A percentile compares a stretch with the other conserved stretches of the same genome.
Conservation (phyloP, 2,329 filamentous ascomycete species). For the Aaosphaeria arxii region DNA sequence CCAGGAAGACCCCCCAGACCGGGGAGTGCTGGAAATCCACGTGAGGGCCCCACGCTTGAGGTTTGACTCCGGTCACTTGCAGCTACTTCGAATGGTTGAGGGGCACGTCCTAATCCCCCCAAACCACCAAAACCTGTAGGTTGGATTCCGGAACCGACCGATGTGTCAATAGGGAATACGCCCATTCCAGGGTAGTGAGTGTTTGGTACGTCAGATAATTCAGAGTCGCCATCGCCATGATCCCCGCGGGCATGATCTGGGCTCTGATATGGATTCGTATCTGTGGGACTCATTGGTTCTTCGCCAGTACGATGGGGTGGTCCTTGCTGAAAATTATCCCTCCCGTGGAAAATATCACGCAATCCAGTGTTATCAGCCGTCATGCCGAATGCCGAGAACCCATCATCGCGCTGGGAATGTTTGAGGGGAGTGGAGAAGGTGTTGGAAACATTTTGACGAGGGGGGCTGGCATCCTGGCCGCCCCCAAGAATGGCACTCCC, state of each 20-base stretch:
- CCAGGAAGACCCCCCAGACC: conserved; percentile 57
- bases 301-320: conserved; percentile 51
- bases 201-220: conserved; percentile 53
- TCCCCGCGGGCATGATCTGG: conserved; percentile 73
- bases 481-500: conserved; percentile 74
- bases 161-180: conserved; percentile 50
- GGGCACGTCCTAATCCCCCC: conserved; percentile 47
- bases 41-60: conserved; percentile 74
- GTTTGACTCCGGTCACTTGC: conserved; percentile 90
- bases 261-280: conserved; percentile 95
- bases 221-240: conserved; percentile 58
- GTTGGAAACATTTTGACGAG: conserved; percentile 46
- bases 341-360: conserved; percentile 55
- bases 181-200: conserved; percentile 51
- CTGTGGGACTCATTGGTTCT: conserved; percentile 82
- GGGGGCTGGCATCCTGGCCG: conserved; percentile 65
- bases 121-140: conserved; percentile 55
- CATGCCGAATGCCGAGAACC: conserved; percentile 61
- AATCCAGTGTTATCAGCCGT: conserved; percentile 56
- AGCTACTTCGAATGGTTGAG: conserved; percentile 51
- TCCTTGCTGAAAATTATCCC: conserved; percentile 57
- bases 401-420: conserved; percentile 55
- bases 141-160: conserved; percentile 40
- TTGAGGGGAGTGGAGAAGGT: conserved; percentile 41
- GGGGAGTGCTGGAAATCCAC: conserved; percentile 64